A percentile compares a stretch with the other conserved stretches of the same genome.
Evolutionary conservation across 208 protist species (phyloP).

Genomic region (Acanthamoeba triangularis): DNA sequence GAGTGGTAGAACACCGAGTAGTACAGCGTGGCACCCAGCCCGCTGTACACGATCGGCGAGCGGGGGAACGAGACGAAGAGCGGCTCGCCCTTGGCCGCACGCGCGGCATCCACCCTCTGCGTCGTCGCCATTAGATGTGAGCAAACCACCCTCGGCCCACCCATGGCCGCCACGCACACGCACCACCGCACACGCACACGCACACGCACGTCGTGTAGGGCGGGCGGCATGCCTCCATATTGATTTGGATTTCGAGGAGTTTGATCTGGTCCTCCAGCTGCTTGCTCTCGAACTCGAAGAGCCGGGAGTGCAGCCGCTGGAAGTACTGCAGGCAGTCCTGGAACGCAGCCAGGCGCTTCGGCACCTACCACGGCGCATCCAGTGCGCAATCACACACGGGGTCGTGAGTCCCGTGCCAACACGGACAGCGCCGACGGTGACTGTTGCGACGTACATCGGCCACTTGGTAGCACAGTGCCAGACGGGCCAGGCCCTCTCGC

Average conservation of each 20-base stretch:
- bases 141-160: no score
- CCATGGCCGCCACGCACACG: neutral
- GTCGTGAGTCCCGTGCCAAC: no score
- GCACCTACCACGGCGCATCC: no score
- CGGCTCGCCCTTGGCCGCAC: neutral
- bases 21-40: neutral
- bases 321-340: conserved; percentile 14
- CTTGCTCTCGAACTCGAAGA: conserved; percentile 41
- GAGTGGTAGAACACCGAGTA: conserved; percentile 26
- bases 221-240: neutral
- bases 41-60: neutral
- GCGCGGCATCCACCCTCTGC: neutral
- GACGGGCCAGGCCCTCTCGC: neutral
- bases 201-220: neutral
- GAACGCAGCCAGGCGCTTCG: neutral
- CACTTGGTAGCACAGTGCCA: neutral
- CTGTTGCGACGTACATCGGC: neutral
- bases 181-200: neutral
- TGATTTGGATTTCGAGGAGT: neutral
- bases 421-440: neutral
- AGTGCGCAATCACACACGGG: no score
- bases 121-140: neutral
- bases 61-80: conserved; percentile 6
- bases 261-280: conserved; percentile 17
- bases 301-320: neutral